These are phyloP conservation scores for Ulota crispa DNA, from an alignment of 225 moss, liverwort and hornwort genomes.

Conservation along the genomic window DNA sequence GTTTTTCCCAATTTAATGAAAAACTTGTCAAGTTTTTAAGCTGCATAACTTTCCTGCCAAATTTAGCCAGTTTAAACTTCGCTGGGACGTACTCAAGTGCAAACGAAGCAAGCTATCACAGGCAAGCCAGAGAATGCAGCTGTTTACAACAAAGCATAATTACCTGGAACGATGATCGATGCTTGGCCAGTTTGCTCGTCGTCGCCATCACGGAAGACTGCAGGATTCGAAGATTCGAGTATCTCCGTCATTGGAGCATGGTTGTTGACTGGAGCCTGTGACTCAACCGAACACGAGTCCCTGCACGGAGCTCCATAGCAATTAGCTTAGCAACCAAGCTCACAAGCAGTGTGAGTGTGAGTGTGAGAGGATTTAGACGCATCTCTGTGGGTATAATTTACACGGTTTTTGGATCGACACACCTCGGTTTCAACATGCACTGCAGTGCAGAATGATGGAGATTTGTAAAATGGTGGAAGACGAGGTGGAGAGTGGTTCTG, in stretches of 20 bases:
- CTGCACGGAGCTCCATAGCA: background rate
- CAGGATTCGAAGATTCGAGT: background rate
- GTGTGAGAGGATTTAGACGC: background rate
- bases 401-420: background rate
- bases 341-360: background rate
- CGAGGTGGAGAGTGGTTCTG: background rate
- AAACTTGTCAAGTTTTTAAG: too few species aligned
- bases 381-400: background rate
- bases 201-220: background rate
- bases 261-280: background rate
- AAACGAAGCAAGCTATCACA: background rate
- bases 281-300: background rate
- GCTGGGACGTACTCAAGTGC: background rate
- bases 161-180: slow-evolving; percentile 28
- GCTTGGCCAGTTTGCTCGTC: slow-evolving; percentile 29
- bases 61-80: too few species aligned
- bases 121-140: background rate
- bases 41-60: too few species aligned
- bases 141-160: background rate
- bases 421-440: background rate
- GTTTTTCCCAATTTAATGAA: too few species aligned
- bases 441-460: background rate
- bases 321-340: background rate
- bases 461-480: background rate
- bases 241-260: background rate